Base-by-base conservation (phyloP, 2,329 filamentous ascomycete genomes). In the Podosphaera aphanis region DNA sequence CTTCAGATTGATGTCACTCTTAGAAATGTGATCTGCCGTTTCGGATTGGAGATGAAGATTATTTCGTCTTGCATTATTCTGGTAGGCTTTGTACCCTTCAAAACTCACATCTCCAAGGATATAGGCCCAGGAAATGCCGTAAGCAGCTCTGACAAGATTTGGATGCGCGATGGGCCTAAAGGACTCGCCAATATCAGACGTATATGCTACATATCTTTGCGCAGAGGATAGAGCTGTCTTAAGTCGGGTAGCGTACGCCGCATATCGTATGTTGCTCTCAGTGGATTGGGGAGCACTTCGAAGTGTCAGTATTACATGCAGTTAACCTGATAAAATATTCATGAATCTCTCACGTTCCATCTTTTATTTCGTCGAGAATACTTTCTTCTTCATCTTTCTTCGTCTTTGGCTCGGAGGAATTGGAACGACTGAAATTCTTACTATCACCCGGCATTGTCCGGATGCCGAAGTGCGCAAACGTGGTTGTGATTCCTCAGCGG, bases 191-290 rank as follows among this genome's bases (percentile, higher is more conserved):
- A 98, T 88, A 57, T 95, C 88, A 18, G 79, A 86, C 0, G 90
- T 95, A 61, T 98, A 98, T 47, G 90, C 90, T 43, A 98, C 85
- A 58, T 98, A 98, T 57, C 90, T 79, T 58, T 95, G 90, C 3
- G 86, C 86, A 15, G 82, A 84, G 54, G 86, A 67, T 57, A 98
- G 75, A 53, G 95, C 82, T 6, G 86, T 93, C 50, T 83, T 77
- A 50, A 90, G 66, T 43, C 90, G 78, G 49, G 78, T 76, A 42
- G 84, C 83, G 64, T 98, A 98, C 54, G 82, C 90, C 47, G 86
- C 88, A 64, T 95, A 98, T 57, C 90, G 81, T 57, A 93, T 66
- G 54, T 76, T 79, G 54, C 77, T 81, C 46, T 94, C 83, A 49
- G 84, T 94, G 4, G 84, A 82, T 55, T 92, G 79, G 47, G 77